Percentiles rank a stretch among this genome's conserved stretches.
Conservation (phyloP, 345 rosid genomes). For the Tarenaya hassleriana region DNA sequence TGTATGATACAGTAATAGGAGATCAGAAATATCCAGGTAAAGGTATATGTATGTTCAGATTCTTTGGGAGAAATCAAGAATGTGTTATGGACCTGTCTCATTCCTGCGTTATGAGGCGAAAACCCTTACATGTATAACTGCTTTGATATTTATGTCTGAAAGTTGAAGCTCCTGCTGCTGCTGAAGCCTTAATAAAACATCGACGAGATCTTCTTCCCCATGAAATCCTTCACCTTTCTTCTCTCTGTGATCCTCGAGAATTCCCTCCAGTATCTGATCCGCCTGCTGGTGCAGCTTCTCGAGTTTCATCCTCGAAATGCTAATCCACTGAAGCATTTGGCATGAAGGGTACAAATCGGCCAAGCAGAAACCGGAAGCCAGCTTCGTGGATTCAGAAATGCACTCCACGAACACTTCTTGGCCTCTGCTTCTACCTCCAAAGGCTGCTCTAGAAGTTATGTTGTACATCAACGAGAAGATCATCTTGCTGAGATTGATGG, state of each 20-base stretch:
- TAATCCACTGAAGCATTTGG: conserved; percentile 15
- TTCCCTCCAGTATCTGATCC: conserved; percentile 26
- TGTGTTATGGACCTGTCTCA: neutral
- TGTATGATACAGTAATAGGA: neutral
- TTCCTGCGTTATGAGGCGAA: neutral
- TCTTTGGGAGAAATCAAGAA: neutral
- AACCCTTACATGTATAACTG: conserved; percentile 27
- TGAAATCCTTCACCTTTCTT: neutral
- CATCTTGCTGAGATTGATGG: conserved; percentile 19
- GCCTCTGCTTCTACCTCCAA: conserved; percentile 25
- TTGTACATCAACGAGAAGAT: conserved; percentile 10
- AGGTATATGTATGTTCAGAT: neutral
- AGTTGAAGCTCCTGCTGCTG: conserved; percentile 19
- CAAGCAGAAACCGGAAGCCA: conserved; percentile 21
- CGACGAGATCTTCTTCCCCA: conserved; percentile 26
- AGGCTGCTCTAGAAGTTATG: conserved; percentile 21
- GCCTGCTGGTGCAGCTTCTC: conserved; percentile 16
- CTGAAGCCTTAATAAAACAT: conserved; percentile 32
- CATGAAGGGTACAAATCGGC: conserved; percentile 32
- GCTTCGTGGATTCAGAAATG: neutral
- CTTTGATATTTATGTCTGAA: conserved; percentile 27
- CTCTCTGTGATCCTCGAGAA: conserved; percentile 28
- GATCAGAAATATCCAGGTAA: neutral
- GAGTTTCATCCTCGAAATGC: conserved; percentile 12
- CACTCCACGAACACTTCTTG: conserved; percentile 20